These are phyloP conservation scores for Xylariaceae sp. DNA, from an alignment of 2,329 filamentous ascomycete genomes.

Conservation along the genomic window DNA sequence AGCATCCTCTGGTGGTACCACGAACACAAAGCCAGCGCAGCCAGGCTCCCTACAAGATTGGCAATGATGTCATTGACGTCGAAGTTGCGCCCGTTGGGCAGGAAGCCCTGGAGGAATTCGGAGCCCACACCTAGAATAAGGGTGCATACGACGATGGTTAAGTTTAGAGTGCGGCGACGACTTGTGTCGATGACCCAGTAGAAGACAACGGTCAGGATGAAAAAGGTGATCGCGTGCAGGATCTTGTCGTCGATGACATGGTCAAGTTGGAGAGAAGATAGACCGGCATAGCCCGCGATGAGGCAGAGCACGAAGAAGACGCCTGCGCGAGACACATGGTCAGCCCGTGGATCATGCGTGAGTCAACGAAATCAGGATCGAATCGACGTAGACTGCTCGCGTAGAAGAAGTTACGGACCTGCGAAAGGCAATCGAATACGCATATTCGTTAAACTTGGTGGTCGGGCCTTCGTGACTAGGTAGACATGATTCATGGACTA, in stretches of 20 bases:
- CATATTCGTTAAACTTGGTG: slow-evolving; percentile 44
- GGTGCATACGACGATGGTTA: slow-evolving; percentile 78
- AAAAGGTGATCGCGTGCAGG: slow-evolving; percentile 83
- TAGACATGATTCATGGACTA: slow-evolving; percentile 16
- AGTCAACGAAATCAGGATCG: neutral
- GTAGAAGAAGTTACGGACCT: slow-evolving; percentile 50
- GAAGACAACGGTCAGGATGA: slow-evolving; percentile 78
- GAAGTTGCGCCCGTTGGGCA: slow-evolving; percentile 66
- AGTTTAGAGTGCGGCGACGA: slow-evolving; percentile 75
- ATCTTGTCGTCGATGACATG: slow-evolving; percentile 77
- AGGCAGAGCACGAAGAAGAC: slow-evolving; percentile 66
- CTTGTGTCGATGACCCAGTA: slow-evolving; percentile 97
- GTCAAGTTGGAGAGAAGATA: slow-evolving; percentile 57
- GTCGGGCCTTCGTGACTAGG: slow-evolving; percentile 11
- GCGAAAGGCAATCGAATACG: slow-evolving; percentile 85
- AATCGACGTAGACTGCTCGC: neutral
- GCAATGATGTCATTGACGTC: slow-evolving; percentile 83
- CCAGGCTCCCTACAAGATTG: slow-evolving; percentile 74
- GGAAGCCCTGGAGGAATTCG: slow-evolving; percentile 67
- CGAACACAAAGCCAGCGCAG: slow-evolving; percentile 66
- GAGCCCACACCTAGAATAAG: slow-evolving; percentile 64
- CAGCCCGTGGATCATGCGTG: neutral
- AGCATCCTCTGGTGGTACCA: slow-evolving; percentile 97
- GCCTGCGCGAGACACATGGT: slow-evolving; percentile 42
- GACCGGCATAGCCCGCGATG: slow-evolving; percentile 71